These are phyloP conservation scores for Neurospora cerealis DNA, from an alignment of 495 filamentous ascomycete genomes.

Conservation along the genomic window DNA sequence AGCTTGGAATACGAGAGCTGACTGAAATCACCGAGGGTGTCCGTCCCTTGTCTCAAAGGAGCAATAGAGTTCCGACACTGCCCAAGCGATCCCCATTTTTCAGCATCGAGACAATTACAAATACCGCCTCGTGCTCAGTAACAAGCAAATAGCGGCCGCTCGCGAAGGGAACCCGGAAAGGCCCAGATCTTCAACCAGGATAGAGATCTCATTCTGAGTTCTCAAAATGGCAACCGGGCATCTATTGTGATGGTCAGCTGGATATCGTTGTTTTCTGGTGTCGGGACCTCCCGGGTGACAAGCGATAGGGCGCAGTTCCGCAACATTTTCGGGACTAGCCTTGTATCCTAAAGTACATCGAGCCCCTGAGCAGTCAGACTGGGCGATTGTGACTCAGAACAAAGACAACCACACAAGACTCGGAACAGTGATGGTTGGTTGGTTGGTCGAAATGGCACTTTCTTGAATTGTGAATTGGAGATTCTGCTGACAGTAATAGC, in stretches of 20 bases:
- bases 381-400: neutral
- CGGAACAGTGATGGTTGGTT: neutral
- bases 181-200: neutral
- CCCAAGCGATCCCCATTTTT: neutral
- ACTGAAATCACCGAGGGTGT: neutral
- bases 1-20: neutral
- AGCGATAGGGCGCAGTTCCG: neutral
- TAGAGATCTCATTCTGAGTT: neutral
- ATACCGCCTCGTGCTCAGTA: neutral
- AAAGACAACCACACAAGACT: neutral
- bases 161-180: neutral
- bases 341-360: neutral
- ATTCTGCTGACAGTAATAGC: neutral
- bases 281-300: constrained; percentile 14
- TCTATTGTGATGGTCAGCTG: constrained; percentile 7
- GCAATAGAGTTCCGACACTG: neutral
- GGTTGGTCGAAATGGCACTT: neutral
- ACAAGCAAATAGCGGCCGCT: neutral
- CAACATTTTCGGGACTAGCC: neutral
- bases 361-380: neutral
- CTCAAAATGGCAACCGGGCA: neutral
- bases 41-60: neutral
- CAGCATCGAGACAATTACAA: neutral
- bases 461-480: neutral
- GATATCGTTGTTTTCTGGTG: neutral